Evolutionary conservation across 257 asterid genomes (phyloP), one percentile per base, ranked within the genome.

Genomic region (Cinchona pubescens): DNA sequence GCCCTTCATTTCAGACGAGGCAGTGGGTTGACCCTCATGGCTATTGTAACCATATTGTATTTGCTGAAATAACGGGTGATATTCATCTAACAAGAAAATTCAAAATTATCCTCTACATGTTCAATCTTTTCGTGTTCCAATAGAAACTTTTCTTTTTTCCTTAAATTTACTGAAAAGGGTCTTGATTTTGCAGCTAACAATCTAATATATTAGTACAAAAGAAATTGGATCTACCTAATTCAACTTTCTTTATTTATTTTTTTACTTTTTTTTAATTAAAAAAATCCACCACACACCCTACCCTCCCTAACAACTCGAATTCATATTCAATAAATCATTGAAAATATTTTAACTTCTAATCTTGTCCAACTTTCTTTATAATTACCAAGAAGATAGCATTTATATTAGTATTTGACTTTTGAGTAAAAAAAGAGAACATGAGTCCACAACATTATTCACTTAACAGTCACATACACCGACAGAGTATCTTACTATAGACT

Each of bases 1-100:
- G 59, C 63, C 72, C 67, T 79, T 27, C 65, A 59, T 69, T 74
- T 48, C 4, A 29, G 40, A 19, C 1, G 49, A 18, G 75, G 72
- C 59, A 23, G 82, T 25, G 51, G 37, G 21, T n/a, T 14, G 48
- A 6, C 34, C 53, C 3, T 76, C 67, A 38, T 49, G 72, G 45
- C 48, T 9, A 29, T 35, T 51, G 13, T 64, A 34, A 29, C 7
- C 30, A 7, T 19, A 25, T 18, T 4, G 29, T 42, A 18, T 43
- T 61, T 23, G 59, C 35, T 35, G 51, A 45, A 35, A 46, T 13
- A 16, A 12, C 23, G 35, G 25, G 23, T 46, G 25, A 46, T 8
- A 3, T 29, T 18, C 42, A 15, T 69, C 72, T 7, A 46, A 16
- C 15, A 46, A 56, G 63, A 58, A 10, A 58, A 58, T 25, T 25